phyloP scores from a whole-genome alignment of 345 rosid genomes.

The Citrus maxima region DNA sequence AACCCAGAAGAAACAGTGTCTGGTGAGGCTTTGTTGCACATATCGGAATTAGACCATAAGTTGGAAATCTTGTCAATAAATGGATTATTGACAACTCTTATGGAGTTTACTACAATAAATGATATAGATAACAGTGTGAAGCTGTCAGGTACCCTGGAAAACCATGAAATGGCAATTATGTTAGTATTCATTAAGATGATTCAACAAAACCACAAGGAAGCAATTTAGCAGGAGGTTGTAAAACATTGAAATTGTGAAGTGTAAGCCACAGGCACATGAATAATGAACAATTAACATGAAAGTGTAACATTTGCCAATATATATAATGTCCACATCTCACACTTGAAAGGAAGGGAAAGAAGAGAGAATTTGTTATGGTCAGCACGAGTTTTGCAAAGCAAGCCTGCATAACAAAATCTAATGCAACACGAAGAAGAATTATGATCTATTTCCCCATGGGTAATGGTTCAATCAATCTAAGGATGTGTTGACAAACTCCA shows the following conservation, averaged over 20 bases:
- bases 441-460: too few species aligned
- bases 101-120: constrained; percentile 51
- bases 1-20: constrained; percentile 35
- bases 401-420: background rate
- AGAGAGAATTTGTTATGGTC: background rate
- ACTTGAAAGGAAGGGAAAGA: background rate
- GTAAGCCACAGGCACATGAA: background rate
- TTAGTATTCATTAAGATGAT: background rate
- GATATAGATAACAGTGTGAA: constrained; percentile 56
- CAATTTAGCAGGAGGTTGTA: background rate
- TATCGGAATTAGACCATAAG: constrained; percentile 15
- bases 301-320: background rate
- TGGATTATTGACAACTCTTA: constrained; percentile 31
- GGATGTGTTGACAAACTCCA: too few species aligned
- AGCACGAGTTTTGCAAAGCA: background rate
- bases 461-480: too few species aligned
- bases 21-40: constrained; percentile 16
- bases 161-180: constrained; percentile 7
- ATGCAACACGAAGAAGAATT: too few species aligned
- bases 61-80: constrained; percentile 12
- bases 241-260: background rate
- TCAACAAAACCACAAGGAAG: background rate
- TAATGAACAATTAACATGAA: background rate
- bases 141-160: constrained; percentile 38
- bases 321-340: background rate